Evolutionary conservation across 352 stramenopile genomes (phyloP).

Genomic region (Globisporangium irregulare): DNA sequence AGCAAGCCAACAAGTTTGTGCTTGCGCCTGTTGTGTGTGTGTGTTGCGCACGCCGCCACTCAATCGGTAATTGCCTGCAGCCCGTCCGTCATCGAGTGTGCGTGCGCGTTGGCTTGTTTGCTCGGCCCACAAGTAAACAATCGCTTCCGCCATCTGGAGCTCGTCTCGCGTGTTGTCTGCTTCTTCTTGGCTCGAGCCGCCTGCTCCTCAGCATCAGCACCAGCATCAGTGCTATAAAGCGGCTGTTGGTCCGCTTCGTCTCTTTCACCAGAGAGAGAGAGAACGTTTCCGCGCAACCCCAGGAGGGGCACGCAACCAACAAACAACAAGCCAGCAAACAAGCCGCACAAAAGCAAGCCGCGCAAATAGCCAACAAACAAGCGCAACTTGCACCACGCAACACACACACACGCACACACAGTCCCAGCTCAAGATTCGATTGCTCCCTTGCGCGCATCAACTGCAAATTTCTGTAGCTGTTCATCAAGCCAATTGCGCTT

Average conservation of each 20-base stretch:
- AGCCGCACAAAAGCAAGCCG: no score
- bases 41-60: no score
- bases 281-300: conserved; percentile 11
- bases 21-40: no score
- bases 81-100: no score
- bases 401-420: neutral
- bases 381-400: conserved; percentile 3
- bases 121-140: no score
- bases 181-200: no score
- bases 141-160: no score
- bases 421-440: neutral
- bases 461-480: neutral
- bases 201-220: conserved; percentile 2
- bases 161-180: no score
- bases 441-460: neutral
- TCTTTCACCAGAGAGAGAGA: conserved; percentile 12
- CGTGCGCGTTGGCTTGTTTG: no score
- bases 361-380: neutral
- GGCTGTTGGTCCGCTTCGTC: conserved; percentile 3
- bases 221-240: neutral
- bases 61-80: no score
- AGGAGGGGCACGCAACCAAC: neutral
- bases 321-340: neutral
- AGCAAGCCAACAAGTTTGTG: no score
- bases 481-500: neutral